phyloP scores from a whole-genome alignment of 208 protist species.

The Acanthamoeba culbertsoni region DNA sequence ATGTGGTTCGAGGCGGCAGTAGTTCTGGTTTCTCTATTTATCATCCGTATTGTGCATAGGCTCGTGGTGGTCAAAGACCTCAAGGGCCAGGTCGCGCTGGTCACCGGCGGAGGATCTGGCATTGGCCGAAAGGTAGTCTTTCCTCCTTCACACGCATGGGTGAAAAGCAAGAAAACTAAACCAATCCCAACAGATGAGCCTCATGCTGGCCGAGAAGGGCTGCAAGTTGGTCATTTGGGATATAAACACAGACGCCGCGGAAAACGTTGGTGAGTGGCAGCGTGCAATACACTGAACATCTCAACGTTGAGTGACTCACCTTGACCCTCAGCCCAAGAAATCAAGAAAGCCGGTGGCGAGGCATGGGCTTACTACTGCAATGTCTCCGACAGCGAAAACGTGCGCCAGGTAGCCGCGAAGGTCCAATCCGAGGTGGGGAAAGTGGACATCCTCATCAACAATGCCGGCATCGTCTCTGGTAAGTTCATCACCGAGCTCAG shows the following conservation, averaged over 20 bases:
- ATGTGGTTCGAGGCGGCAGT: neutral
- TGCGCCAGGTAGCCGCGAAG: neutral
- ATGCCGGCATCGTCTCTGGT: slow-evolving; percentile 39
- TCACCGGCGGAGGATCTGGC: slow-evolving; percentile 16
- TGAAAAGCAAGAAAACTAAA: neutral
- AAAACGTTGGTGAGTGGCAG: neutral
- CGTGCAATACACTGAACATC: neutral
- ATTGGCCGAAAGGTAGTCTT: neutral
- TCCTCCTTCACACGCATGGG: neutral
- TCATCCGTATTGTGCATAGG: neutral
- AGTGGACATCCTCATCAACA: slow-evolving; percentile 60
- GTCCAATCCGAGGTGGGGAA: neutral
- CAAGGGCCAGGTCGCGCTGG: neutral
- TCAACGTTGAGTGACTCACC: neutral
- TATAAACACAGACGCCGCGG: slow-evolving; percentile 11
- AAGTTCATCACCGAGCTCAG: slow-evolving; percentile 45
- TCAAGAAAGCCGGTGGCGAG: neutral
- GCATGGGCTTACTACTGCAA: slow-evolving; percentile 23
- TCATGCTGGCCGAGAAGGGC: slow-evolving; percentile 14
- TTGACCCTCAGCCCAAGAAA: neutral
- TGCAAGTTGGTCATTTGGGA: slow-evolving; percentile 33
- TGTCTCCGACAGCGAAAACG: neutral
- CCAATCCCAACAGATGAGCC: neutral
- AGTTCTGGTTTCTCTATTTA: neutral
- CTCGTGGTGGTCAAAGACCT: slow-evolving; percentile 2